Conservation (phyloP, 2,329 filamentous ascomycete species). For the Diaporthe longicolla region DNA sequence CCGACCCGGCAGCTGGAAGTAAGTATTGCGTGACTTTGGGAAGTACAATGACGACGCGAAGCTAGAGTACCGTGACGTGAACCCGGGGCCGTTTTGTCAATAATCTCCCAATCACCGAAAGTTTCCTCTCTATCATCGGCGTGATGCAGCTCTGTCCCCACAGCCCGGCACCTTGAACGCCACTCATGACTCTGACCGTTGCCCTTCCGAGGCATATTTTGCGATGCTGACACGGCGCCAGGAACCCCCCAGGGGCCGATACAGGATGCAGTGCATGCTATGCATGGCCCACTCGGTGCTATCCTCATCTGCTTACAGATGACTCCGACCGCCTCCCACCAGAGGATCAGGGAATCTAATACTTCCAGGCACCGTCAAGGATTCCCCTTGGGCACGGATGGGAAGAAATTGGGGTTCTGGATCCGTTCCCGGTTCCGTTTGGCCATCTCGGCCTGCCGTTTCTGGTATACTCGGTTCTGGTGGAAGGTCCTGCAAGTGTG, state of each 20-base stretch:
- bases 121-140: neutral
- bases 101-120: neutral
- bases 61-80: neutral
- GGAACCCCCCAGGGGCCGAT: neutral
- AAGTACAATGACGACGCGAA: neutral
- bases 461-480: slow-evolving; percentile 84
- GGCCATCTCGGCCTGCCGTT: slow-evolving; percentile 82
- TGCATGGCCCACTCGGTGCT: slow-evolving; percentile 9
- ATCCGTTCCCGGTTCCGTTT: slow-evolving; percentile 86
- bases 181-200: slow-evolving; percentile 11
- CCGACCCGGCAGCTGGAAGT: slow-evolving; percentile 10
- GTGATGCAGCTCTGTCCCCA: neutral
- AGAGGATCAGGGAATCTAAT: neutral
- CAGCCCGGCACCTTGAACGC: neutral
- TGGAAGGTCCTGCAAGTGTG: slow-evolving; percentile 79
- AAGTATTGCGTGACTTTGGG: neutral
- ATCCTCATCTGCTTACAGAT: slow-evolving; percentile 44
- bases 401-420: slow-evolving; percentile 84
- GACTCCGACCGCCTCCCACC: neutral
- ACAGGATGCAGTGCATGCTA: neutral
- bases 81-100: neutral
- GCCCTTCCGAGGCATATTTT: slow-evolving; percentile 11
- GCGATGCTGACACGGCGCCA: slow-evolving; percentile 21
- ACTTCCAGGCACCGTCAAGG: slow-evolving; percentile 51
- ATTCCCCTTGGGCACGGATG: slow-evolving; percentile 80